phyloP scores from a whole-genome alignment of 768 basidiomycete genomes.

The Rubroboletus pulcherrimus region DNA sequence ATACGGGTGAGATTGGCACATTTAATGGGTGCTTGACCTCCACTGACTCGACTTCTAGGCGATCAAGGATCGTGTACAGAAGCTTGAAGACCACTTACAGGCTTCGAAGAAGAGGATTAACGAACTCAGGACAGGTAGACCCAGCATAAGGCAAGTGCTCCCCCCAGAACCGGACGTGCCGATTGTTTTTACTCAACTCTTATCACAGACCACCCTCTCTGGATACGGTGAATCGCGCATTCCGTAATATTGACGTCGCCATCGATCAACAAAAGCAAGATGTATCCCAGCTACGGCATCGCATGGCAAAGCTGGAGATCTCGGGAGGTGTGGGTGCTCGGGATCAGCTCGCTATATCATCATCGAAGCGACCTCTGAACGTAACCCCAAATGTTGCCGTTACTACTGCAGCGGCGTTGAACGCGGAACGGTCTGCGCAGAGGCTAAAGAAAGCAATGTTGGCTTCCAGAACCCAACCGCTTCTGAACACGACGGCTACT shows the following conservation, averaged over 20 bases:
- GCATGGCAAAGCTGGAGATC: slow-evolving; percentile 51
- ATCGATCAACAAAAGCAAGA: slow-evolving; percentile 59
- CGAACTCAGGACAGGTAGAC: slow-evolving; percentile 57
- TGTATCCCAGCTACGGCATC: slow-evolving; percentile 47
- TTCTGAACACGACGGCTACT: slow-evolving; percentile 57
- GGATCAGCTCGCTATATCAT: slow-evolving; percentile 42
- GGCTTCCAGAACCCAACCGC: slow-evolving; percentile 54
- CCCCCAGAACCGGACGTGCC: background rate
- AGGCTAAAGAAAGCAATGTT: slow-evolving; percentile 68
- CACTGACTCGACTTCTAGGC: slow-evolving; percentile 37
- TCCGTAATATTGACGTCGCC: slow-evolving; percentile 77
- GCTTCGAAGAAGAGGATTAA: slow-evolving; percentile 66
- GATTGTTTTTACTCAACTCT: background rate
- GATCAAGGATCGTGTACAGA: slow-evolving; percentile 70
- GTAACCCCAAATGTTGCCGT: slow-evolving; percentile 65
- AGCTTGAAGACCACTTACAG: slow-evolving; percentile 73
- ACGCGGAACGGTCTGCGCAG: slow-evolving; percentile 72
- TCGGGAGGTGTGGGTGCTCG: slow-evolving; percentile 24
- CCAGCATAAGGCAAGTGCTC: slow-evolving; percentile 53
- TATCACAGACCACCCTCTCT: slow-evolving; percentile 69
- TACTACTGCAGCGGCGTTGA: slow-evolving; percentile 76
- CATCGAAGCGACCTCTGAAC: slow-evolving; percentile 37
- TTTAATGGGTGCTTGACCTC: background rate
- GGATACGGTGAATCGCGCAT: slow-evolving; percentile 78
- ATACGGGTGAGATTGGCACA: slow-evolving; percentile 52